These are phyloP conservation scores for Harringtonia lauricola DNA, from an alignment of 2,329 filamentous ascomycete genomes.

Conservation along the genomic window DNA sequence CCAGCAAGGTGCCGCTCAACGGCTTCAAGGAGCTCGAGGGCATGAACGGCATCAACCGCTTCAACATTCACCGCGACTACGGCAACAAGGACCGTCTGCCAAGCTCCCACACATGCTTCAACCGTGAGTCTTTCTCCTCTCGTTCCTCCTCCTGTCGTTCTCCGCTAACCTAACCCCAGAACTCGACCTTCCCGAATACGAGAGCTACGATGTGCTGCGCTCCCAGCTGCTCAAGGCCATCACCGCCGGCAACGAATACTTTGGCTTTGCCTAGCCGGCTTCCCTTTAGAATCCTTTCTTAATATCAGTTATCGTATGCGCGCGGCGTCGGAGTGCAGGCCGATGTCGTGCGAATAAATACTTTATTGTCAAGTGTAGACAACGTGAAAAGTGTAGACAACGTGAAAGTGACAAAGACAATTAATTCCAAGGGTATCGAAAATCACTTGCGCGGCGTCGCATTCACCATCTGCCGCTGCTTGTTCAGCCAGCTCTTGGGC, in stretches of 20 bases:
- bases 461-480: constrained; percentile 64
- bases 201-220: constrained; percentile 84
- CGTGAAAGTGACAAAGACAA: no score
- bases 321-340: no score
- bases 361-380: no score
- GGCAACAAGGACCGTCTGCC: constrained; percentile 92
- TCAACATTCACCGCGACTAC: constrained; percentile 98
- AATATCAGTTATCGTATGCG: no score
- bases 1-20: constrained; percentile 94
- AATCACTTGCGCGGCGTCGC: constrained; percentile 11
- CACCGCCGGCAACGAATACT: constrained; percentile 94
- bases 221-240: constrained; percentile 89
- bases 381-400: no score
- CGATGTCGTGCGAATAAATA: no score
- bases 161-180: constrained; percentile 41
- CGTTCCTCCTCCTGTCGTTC: neutral
- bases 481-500: constrained; percentile 74
- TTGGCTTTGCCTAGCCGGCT: constrained; percentile 98
- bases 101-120: constrained; percentile 97
- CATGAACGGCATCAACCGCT: constrained; percentile 96
- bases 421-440: no score
- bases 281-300: no score
- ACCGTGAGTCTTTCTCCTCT: constrained; percentile 61
- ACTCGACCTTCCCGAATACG: constrained; percentile 96
- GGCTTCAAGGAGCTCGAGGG: constrained; percentile 98